A percentile compares a stretch with the other conserved stretches of the same genome.
Evolutionary conservation across 495 filamentous ascomycete species (phyloP).

Genomic region (Chaetomium fimeti): DNA sequence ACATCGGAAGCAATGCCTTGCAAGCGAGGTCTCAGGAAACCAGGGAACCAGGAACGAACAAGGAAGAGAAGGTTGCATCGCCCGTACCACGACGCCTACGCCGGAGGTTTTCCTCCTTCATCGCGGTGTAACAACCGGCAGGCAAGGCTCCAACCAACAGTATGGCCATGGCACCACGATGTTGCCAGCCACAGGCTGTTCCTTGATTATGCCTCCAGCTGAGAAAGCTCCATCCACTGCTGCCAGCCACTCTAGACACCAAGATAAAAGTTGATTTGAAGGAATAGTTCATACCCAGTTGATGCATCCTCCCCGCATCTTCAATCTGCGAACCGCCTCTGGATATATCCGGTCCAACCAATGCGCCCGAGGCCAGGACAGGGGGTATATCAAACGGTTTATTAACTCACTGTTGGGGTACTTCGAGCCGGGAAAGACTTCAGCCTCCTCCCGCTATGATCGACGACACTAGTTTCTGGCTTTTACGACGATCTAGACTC

Average conservation of each 20-base stretch:
- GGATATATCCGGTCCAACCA: slow-evolving; percentile 4
- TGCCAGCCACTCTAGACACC: neutral
- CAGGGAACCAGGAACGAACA: no score
- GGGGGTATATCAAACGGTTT: neutral
- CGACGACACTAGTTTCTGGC: neutral
- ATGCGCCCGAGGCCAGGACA: neutral
- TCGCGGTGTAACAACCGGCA: neutral
- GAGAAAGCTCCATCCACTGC: no score
- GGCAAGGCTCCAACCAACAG: neutral
- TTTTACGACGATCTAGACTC: neutral
- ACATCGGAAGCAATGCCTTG: no score
- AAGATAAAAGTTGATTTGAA: neutral
- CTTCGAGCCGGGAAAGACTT: neutral
- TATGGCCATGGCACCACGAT: neutral
- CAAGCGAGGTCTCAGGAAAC: no score
- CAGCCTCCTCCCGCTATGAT: neutral
- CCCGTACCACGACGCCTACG: neutral
- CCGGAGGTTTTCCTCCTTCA: neutral
- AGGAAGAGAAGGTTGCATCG: no score
- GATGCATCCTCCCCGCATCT: neutral
- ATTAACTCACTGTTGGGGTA: neutral
- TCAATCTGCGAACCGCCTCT: neutral
- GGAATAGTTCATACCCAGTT: neutral
- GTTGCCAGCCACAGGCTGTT: no score
- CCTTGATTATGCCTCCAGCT: neutral